Conservation (phyloP, 805 yeast species). For the Schizosaccharomyces cryophilus region DNA sequence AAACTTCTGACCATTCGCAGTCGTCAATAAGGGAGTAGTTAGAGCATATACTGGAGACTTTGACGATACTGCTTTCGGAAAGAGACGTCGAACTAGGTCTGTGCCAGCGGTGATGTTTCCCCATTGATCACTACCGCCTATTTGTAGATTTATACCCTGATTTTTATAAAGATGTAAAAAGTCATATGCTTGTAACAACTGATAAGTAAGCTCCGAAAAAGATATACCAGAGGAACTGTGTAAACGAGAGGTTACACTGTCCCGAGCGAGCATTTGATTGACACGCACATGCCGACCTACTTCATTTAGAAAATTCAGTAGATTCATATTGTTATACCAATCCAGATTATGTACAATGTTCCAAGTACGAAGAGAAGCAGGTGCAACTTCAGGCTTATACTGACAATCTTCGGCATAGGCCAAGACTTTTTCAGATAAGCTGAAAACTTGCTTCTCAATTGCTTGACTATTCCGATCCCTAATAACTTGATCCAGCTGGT, state of each 20-base stretch:
- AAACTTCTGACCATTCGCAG: slow-evolving; percentile 75
- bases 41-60: slow-evolving; percentile 33
- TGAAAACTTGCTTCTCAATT: slow-evolving; percentile 36
- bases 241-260: slow-evolving; percentile 52
- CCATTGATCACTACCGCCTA: slow-evolving; percentile 95
- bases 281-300: slow-evolving; percentile 65
- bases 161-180: slow-evolving; percentile 53
- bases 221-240: slow-evolving; percentile 24
- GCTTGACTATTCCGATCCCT: slow-evolving; percentile 31
- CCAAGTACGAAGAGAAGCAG: slow-evolving; percentile 1
- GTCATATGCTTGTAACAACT: slow-evolving; percentile 78
- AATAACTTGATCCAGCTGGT: slow-evolving; percentile 25
- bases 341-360: slow-evolving; percentile 35
- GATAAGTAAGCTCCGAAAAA: slow-evolving; percentile 83
- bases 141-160: slow-evolving; percentile 38
- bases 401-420: slow-evolving; percentile 33
- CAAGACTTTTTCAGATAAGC: slow-evolving; percentile 37
- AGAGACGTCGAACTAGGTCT: slow-evolving; percentile 44
- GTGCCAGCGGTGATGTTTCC: slow-evolving; percentile 93
- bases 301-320: slow-evolving; percentile 52
- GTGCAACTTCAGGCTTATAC: neutral
- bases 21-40: slow-evolving; percentile 73
- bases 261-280: slow-evolving; percentile 69
- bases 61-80: slow-evolving; percentile 7
- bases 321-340: slow-evolving; percentile 66